Evolutionary conservation across 2,329 filamentous ascomycete genomes (phyloP).

Genomic region (Hypoxylon sp.): DNA sequence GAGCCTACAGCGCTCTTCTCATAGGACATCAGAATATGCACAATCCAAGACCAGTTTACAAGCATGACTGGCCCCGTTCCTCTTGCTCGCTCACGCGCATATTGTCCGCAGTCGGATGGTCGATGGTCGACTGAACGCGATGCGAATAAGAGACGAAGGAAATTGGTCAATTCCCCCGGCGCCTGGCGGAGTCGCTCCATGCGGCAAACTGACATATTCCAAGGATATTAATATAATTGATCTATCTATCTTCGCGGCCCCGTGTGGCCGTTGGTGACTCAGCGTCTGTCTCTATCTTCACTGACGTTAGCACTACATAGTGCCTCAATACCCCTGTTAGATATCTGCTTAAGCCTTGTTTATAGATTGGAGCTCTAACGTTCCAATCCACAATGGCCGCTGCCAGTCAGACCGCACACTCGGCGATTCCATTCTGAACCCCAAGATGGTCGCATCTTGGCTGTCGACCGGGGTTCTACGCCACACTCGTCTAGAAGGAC

Average conservation of each 20-base stretch:
- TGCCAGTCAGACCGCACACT: constrained; percentile 54
- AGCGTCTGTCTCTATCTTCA: constrained; percentile 36
- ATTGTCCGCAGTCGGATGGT: constrained; percentile 40
- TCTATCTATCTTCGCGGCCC: constrained; percentile 11
- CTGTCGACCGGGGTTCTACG: constrained; percentile 55
- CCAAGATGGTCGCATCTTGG: constrained; percentile 52
- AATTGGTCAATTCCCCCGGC: constrained; percentile 21
- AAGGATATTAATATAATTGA: constrained; percentile 18
- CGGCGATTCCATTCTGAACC: constrained; percentile 54
- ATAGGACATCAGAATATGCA: constrained; percentile 62
- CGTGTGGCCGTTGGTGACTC: constrained; percentile 45
- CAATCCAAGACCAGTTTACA: constrained; percentile 58
- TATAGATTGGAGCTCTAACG: constrained; percentile 39
- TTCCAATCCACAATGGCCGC: constrained; percentile 48
- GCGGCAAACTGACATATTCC: constrained; percentile 9
- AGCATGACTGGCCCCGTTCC: constrained; percentile 63
- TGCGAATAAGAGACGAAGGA: constrained; percentile 30
- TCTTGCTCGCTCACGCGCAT: constrained; percentile 51
- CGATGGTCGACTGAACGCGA: constrained; percentile 33
- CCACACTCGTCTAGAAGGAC: constrained; percentile 52
- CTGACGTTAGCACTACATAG: constrained; percentile 30
- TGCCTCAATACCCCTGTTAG: constrained; percentile 27
- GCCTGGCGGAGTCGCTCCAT: constrained; percentile 2
- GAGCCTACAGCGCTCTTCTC: constrained; percentile 54
- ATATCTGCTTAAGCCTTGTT: constrained; percentile 38